These are phyloP conservation scores for Microbotryum silenes-acaulis DNA, from an alignment of 1,284 basidiomycete species.

Conservation along the genomic window DNA sequence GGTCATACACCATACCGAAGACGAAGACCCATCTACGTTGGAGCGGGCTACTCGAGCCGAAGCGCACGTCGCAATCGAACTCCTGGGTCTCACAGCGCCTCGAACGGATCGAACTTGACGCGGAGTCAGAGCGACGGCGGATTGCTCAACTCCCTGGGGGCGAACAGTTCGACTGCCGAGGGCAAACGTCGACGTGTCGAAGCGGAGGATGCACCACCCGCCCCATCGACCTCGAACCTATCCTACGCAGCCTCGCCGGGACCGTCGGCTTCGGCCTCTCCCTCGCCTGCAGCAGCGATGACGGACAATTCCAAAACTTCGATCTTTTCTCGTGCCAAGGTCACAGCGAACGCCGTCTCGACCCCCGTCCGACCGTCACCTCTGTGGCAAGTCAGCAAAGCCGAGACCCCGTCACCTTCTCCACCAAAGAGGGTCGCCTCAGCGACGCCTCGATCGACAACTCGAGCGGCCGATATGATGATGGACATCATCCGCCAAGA, in stretches of 20 bases:
- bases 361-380: constrained; percentile 24
- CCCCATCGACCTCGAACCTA: constrained; percentile 6
- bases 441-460: neutral
- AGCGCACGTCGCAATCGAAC: constrained; percentile 6
- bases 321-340: too few species aligned
- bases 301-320: constrained; percentile 1
- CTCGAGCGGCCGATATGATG: constrained; percentile 27
- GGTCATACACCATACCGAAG: constrained; percentile 6
- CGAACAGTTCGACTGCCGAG: neutral
- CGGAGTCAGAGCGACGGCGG: constrained; percentile 12
- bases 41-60: constrained; percentile 25
- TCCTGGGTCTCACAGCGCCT: neutral
- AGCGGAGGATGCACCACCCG: constrained; percentile 3
- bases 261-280: neutral
- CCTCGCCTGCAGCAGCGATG: neutral
- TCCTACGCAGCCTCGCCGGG: neutral
- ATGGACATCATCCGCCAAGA: constrained; percentile 23
- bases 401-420: constrained; percentile 10
- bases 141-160: neutral
- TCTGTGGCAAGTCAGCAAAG: constrained; percentile 28
- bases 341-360: neutral
- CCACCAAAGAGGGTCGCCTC: constrained; percentile 7
- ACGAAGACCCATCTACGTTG: constrained; percentile 26
- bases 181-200: constrained; percentile 21
- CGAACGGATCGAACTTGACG: neutral